Evolutionary conservation across 2,329 filamentous ascomycete genomes (phyloP).

Genomic region (Alternaria novae-zelandiae): DNA sequence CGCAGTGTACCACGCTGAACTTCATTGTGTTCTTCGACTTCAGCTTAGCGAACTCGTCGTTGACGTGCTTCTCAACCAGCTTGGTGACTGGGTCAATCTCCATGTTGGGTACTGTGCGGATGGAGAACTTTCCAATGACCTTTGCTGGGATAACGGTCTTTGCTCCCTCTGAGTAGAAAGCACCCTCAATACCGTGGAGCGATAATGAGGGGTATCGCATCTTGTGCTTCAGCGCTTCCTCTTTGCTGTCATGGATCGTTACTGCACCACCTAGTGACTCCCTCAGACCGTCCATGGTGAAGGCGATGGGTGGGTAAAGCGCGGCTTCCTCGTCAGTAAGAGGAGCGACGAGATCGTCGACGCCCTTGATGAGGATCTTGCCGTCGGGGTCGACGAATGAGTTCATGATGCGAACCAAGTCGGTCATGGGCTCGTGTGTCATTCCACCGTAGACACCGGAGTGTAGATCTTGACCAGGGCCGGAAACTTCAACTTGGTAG

Average conservation of each 20-base stretch:
- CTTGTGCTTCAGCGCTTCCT: conserved; percentile 89
- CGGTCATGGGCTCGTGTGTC: conserved; percentile 98
- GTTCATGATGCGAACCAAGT: conserved; percentile 81
- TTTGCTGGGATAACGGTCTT: conserved; percentile 99
- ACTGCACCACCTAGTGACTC: conserved; percentile 90
- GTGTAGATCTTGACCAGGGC: conserved; percentile 92
- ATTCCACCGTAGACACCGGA: conserved; percentile 96
- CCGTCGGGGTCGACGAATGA: conserved; percentile 87
- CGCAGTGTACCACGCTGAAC: conserved; percentile 82
- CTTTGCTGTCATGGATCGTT: conserved; percentile 86
- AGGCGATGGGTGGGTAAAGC: conserved; percentile 89
- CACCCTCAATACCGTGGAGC: conserved; percentile 92
- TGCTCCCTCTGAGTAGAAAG: conserved; percentile 88
- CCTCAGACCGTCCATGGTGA: conserved; percentile 95
- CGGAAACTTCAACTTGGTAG: conserved; percentile 89
- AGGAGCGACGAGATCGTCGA: conserved; percentile 90
- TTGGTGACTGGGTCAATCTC: conserved; percentile 88
- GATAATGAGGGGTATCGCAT: conserved; percentile 96
- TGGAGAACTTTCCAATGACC: conserved; percentile 97
- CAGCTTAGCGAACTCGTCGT: conserved; percentile 84
- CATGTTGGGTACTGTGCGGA: conserved; percentile 97
- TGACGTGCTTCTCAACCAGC: conserved; percentile 81
- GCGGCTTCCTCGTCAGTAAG: conserved; percentile 84
- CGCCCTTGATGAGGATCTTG: conserved; percentile 92
- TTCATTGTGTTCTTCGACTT: conserved; percentile 91